A percentile compares a stretch with the other conserved stretches of the same genome.
These are phyloP conservation scores for Gaeumannomyces tritici DNA, from an alignment of 2,329 filamentous ascomycete genomes.

Conservation along the genomic window DNA sequence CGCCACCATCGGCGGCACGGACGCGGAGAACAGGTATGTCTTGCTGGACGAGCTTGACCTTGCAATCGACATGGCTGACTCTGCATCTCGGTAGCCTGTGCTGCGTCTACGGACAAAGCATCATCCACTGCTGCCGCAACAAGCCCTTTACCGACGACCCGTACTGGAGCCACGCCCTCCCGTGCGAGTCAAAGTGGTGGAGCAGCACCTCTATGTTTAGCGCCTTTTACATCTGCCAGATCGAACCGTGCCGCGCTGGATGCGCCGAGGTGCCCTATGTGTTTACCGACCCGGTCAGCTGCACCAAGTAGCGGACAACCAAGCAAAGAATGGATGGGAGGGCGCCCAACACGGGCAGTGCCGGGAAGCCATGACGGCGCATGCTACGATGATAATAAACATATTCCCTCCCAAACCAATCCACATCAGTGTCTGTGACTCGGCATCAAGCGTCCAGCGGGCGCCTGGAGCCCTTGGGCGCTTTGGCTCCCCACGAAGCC, in stretches of 20 bases:
- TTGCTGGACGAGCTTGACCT: no score
- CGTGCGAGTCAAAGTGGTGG: neutral
- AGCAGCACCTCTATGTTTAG: neutral
- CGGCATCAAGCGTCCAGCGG: no score
- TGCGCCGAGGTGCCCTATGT: neutral
- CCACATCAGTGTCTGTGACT: no score
- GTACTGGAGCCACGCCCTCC: neutral
- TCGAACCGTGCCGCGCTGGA: neutral
- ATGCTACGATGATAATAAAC: no score
- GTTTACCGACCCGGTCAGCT: neutral
- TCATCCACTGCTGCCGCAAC: neutral
- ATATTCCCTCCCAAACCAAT: no score
- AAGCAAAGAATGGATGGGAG: no score
- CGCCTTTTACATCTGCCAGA: neutral
- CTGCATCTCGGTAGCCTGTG: no score
- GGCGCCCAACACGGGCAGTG: no score
- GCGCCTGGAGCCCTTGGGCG: no score
- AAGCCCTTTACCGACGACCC: neutral
- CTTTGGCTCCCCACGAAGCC: no score
- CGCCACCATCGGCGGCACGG: neutral
- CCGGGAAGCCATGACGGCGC: no score
- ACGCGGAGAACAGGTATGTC: neutral
- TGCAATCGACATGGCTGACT: no score
- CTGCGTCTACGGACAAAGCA: neutral
- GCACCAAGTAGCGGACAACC: neutral